Evolutionary conservation across 257 asterid genomes (phyloP), one percentile per base, ranked within the genome.

Genomic region (Nicotiana paniculata): DNA sequence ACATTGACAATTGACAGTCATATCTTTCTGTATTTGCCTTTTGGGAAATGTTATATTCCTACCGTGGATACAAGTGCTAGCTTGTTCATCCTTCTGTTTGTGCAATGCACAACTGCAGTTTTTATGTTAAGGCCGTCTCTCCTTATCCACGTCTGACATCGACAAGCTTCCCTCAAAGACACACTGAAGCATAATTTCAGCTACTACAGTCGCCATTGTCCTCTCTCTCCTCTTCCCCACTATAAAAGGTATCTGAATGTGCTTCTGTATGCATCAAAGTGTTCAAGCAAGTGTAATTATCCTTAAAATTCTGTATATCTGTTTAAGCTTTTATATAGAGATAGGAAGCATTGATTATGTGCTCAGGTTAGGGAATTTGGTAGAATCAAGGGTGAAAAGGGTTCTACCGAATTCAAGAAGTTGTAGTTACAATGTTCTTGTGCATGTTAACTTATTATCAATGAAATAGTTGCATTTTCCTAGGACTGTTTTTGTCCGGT

Each of bases 101-200:
- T 86, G 87, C 48, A 86, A 70, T 54, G 87, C 89, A 75, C 89
- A 86, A 80, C 83, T 43, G 77, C 86, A 86, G 69, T 86, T 69
- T 18, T 62, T 48, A 2, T 84, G 89, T 82, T 82, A 84, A n/a
- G 89, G 86, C 81, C 87, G 43, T 1, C 84, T 79, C 70, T 81
- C 75, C 3, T 63, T 64, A 13, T 82, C 87, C 74, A 16, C 39
- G 77, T 62, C 26, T 57, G 63, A 77, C 4, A 33, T 54, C 32
- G 89, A 78, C 26, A 86, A 35, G 81, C 86, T 63, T 79, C 84
- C 89, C 17, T 64, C 69, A 68, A 64, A 62, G 78, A 81, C 80
- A 2, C 81, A 79, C 78, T 72, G 82, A 59, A 80, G 39, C 64
- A 61, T 62, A 17, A 74, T 48, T 16, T 32, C 33, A 8, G 74